These are phyloP conservation scores for Pseudohyphozyma bogoriensis DNA, from an alignment of 768 basidiomycete genomes.

Conservation along the genomic window DNA sequence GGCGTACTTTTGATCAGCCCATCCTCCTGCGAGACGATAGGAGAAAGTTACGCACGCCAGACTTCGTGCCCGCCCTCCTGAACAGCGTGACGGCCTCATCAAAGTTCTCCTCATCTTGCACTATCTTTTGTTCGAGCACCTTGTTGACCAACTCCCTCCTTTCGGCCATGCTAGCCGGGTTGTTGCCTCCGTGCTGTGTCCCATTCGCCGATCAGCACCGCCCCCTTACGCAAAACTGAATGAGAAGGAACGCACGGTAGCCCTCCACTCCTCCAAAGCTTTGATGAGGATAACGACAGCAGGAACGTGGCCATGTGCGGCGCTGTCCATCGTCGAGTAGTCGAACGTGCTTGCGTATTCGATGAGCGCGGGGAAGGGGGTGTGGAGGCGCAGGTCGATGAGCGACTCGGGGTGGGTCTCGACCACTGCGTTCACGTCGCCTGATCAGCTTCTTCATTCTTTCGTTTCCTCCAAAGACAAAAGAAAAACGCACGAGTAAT, in stretches of 20 bases:
- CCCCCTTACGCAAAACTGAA: too few species aligned
- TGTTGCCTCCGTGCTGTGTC: constrained; percentile 54
- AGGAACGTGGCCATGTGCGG: constrained; percentile 81
- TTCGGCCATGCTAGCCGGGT: constrained; percentile 52
- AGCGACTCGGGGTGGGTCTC: constrained; percentile 66
- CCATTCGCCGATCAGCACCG: neutral
- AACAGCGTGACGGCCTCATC: constrained; percentile 87
- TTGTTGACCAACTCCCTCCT: constrained; percentile 64
- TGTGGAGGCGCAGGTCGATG: constrained; percentile 66
- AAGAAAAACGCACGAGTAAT: constrained; percentile 51
- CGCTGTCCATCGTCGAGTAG: constrained; percentile 68
- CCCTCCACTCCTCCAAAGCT: constrained; percentile 72
- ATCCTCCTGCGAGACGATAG: neutral
- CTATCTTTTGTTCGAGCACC: constrained; percentile 52
- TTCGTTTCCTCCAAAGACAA: neutral
- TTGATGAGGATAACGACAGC: constrained; percentile 81
- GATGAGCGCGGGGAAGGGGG: constrained; percentile 72
- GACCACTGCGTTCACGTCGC: constrained; percentile 50
- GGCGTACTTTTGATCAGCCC: neutral
- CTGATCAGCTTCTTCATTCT: neutral
- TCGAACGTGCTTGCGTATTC: constrained; percentile 63
- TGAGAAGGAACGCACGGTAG: constrained; percentile 44
- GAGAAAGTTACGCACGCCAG: neutral
- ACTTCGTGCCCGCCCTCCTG: constrained; percentile 36
- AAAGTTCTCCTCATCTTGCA: constrained; percentile 84